Base-by-base conservation (phyloP, 2,329 filamentous ascomycete genomes). In the Emergomyces orientalis region DNA sequence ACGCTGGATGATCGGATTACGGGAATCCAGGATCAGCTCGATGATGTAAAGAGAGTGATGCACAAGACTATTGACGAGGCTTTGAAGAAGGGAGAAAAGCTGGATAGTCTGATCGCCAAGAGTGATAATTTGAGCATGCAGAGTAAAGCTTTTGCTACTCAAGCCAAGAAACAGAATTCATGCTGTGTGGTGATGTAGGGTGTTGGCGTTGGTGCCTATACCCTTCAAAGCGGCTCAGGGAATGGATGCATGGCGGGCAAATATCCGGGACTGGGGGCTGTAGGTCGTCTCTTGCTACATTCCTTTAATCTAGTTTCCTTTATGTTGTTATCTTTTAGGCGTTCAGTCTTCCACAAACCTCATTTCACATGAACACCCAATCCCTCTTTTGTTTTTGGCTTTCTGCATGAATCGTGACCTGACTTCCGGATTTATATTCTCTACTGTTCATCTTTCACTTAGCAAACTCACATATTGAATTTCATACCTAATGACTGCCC, bases 81-180 rank as follows among this genome's bases (percentile, higher is more conserved):
- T 19, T 77, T 97, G 71, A 88, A 97, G 81, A 85, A 94, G 65
- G 94, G 92, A 51, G 92, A 97, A 85, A 97, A 97, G 84, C 91
- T 99, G 69, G 93, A 97, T 73, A 90, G 89, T 70, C 78, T 99
- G 69, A 93, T 97, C 55, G 87, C 88, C 67, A 97, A 97, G 85
- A 96, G 90, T 71, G 91, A 96, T 70, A 90, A 88, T 14, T 78
- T 99, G 71, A 96, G 90, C 77, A 85, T 86, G 59, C 89, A 94
- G 81, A 96, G 91, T 80, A 97, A 96, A 84, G 93, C 95, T 88
- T 99, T 99, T 76, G 97, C 97, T 77, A 91, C 83, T 51, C 82
- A 84, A 75, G 82, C 83, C 30, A 84, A 85, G 76, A 84, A 85
- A 74, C 83, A 85, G 72, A 85, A 85, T 70, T 82, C 80, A 27